Conservation (phyloP, 371 early-diverging fungal species). For the Smittium mucronatum region DNA sequence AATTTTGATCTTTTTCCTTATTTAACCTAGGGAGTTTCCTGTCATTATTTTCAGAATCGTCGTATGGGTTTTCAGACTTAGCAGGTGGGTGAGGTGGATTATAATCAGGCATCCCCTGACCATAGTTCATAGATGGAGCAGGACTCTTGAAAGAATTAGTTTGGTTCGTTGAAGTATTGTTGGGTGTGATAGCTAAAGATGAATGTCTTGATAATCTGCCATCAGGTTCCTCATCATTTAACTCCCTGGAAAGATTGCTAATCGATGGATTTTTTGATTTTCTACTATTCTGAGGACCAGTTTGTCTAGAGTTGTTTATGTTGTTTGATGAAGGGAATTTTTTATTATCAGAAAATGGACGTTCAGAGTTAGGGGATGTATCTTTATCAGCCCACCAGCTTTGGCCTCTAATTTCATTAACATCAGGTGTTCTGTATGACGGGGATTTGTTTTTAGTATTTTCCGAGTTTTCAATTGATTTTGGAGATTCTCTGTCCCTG, state of each 20-base stretch:
- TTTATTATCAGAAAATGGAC: not conserved
- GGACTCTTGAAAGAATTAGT: not conserved
- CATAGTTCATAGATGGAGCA: not conserved
- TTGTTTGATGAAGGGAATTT: not conserved
- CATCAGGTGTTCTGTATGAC: not conserved
- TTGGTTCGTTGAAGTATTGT: not conserved
- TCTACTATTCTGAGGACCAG: not conserved
- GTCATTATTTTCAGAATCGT: not conserved
- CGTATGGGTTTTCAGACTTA: not conserved
- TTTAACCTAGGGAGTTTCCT: not conserved
- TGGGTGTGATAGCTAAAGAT: not conserved
- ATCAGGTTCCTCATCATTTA: not conserved
- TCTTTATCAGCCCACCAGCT: constrained; percentile 1
- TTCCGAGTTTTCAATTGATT: not conserved
- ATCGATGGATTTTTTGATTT: not conserved
- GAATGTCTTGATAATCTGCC: not conserved
- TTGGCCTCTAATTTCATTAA: not conserved
- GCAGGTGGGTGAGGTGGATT: not conserved
- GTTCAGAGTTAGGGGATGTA: not conserved
- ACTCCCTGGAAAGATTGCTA: not conserved
- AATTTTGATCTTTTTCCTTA: not conserved
- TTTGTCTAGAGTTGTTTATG: not conserved
- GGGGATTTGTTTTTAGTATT: not conserved
- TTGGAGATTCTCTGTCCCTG: not conserved
- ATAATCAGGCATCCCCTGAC: not conserved